A percentile compares a stretch with the other conserved stretches of the same genome.
phyloP scores from a whole-genome alignment of 2,329 filamentous ascomycete species.

The Uncinocarpus reesii region DNA sequence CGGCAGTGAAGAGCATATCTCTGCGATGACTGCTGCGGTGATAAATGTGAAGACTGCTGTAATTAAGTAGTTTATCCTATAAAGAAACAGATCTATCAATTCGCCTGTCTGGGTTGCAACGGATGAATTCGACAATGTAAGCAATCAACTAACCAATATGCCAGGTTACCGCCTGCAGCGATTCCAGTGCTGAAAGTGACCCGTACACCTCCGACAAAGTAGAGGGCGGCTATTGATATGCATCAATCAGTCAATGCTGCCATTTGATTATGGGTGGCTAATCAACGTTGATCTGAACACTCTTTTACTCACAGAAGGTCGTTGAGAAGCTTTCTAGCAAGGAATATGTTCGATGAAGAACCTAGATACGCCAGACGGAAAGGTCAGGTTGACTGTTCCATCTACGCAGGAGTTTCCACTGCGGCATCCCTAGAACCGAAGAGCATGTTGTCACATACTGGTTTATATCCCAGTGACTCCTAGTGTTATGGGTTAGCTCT shows the following conservation, averaged over 20 bases:
- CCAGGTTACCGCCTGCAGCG: conserved; percentile 50
- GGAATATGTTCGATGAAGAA: conserved; percentile 48
- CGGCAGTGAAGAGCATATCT: conserved; percentile 51
- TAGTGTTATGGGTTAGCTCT: conserved; percentile 22
- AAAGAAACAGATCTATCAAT: background rate
- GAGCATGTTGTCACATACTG: conserved; percentile 33
- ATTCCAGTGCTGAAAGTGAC: conserved; percentile 55
- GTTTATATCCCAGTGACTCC: conserved; percentile 47
- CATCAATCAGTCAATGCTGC: background rate
- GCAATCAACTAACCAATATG: conserved; percentile 43
- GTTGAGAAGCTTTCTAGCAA: conserved; percentile 51
- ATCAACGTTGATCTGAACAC: background rate
- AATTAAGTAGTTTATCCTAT: conserved; percentile 50
- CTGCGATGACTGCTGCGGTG: conserved; percentile 50
- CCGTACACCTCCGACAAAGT: conserved; percentile 51
- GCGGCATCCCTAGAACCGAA: too few relatives aligned
- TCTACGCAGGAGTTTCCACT: background rate
- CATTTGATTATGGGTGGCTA: background rate
- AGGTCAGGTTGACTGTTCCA: conserved; percentile 14
- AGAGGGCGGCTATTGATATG: conserved; percentile 43
- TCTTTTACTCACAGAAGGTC: conserved; percentile 42
- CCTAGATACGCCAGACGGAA: conserved; percentile 28
- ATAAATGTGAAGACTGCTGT: conserved; percentile 53
- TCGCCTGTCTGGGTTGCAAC: too few relatives aligned
- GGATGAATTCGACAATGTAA: too few relatives aligned